Evolutionary conservation across 371 early-diverging fungal genomes (phyloP), one percentile per base, ranked within the genome.

Genomic region (Mortierella sp.): DNA sequence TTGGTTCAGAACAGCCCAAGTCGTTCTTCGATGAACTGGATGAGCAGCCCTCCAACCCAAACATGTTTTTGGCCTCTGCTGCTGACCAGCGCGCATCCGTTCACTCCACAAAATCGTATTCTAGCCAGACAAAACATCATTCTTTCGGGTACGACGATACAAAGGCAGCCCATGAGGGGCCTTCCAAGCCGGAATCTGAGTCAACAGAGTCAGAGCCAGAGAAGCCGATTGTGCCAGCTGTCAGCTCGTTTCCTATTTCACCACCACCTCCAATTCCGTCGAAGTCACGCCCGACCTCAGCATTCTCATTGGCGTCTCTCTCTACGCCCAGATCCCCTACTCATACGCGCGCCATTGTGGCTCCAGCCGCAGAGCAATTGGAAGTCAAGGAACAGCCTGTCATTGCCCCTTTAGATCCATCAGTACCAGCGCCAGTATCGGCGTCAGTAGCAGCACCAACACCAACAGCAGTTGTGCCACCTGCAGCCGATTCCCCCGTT

Each of bases 101-200:
- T 31, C 32, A 23, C 39, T 72, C 73, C 49, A 54, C 57, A 9
- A 66, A 66, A 47, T 73, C 75, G 2, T 67, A n/a, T 37, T 54
- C 68, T 21, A 73, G 75, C 39, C 68, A 73, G 24, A 42, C 60
- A 6, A 73, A 73, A 54, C 75, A 73, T 24, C 68, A 73, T 26
- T 73, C 75, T 0, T 73, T 73, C 42, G 75, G 75, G 34, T 63
- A 67, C 23, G 64, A 63, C 5, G 60, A 66, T 7, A 48, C 67
- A 9, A 53, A 62, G n/a, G 49, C 32, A 1, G 52, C 57, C 14
- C 53, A 58, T 28, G 59, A 42, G 1, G 68, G 48, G 5, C 46
- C 31, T 7, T 68, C 68, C 2, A 64, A 67, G 8, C 68, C 75
- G 15, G 75, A 73, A 41, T 73, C 75, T 6, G 63, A 59, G 23